Evolutionary conservation across 2,329 filamentous ascomycete genomes (phyloP).

Genomic region (Trichoderma sp.): DNA sequence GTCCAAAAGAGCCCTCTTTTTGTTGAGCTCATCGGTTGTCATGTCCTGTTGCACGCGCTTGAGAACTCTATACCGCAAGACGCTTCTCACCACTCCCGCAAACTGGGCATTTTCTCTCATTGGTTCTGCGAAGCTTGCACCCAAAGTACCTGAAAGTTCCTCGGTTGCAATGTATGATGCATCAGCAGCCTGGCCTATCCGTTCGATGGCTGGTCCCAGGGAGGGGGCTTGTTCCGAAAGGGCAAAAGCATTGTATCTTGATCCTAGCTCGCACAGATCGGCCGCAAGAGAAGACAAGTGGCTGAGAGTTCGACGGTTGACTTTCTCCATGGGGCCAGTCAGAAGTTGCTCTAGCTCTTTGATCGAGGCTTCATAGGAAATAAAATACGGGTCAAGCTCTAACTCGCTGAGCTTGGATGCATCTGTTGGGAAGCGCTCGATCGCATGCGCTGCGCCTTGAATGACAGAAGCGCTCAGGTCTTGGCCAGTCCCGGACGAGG

Average conservation of each 20-base stretch:
- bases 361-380: slow-evolving; percentile 86
- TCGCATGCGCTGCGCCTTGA: slow-evolving; percentile 54
- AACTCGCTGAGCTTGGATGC: slow-evolving; percentile 75
- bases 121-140: slow-evolving; percentile 91
- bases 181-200: slow-evolving; percentile 90
- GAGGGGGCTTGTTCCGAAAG: slow-evolving; percentile 87
- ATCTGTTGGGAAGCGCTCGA: slow-evolving; percentile 80
- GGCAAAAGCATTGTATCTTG: slow-evolving; percentile 95
- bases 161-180: slow-evolving; percentile 95
- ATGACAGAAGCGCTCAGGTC: slow-evolving; percentile 38
- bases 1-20: slow-evolving; percentile 79
- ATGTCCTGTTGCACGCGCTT: slow-evolving; percentile 98
- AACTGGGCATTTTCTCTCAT: slow-evolving; percentile 98
- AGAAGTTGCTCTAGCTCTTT: slow-evolving; percentile 87
- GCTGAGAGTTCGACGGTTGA: slow-evolving; percentile 83
- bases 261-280: slow-evolving; percentile 89
- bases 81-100: slow-evolving; percentile 85
- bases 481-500: slow-evolving; percentile 41
- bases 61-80: slow-evolving; percentile 83
- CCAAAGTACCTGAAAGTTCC: slow-evolving; percentile 82
- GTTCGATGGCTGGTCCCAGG: slow-evolving; percentile 88
- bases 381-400: slow-evolving; percentile 93
- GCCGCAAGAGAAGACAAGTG: slow-evolving; percentile 81
- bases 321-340: slow-evolving; percentile 93
- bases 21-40: slow-evolving; percentile 87